Conservation (phyloP, 495 filamentous ascomycete genomes). For the Penicillium mononematosum region DNA sequence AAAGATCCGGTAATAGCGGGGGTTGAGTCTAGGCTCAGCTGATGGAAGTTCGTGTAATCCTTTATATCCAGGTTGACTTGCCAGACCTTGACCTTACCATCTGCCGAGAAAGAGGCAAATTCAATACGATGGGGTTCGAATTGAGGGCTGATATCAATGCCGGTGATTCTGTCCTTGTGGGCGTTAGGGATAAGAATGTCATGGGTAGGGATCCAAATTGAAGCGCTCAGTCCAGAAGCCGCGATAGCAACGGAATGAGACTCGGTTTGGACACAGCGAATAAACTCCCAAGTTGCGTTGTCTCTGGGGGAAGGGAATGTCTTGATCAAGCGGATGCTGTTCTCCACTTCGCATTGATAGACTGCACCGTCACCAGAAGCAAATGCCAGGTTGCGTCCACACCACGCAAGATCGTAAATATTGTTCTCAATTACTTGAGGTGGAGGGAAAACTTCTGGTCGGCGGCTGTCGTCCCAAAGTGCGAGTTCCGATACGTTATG, state of each 20-base stretch:
- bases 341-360: slow-evolving; percentile 46
- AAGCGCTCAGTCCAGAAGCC: slow-evolving; percentile 29
- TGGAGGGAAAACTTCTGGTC: slow-evolving; percentile 43
- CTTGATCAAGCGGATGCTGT: slow-evolving; percentile 38
- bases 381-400: slow-evolving; percentile 33
- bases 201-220: slow-evolving; percentile 48
- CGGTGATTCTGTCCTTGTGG: slow-evolving; percentile 48
- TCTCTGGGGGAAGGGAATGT: slow-evolving; percentile 33
- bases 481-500: slow-evolving; percentile 42
- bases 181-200: slow-evolving; percentile 41
- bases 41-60: slow-evolving; percentile 56
- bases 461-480: slow-evolving; percentile 46
- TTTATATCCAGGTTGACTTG: slow-evolving; percentile 59
- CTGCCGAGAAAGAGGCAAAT: slow-evolving; percentile 50
- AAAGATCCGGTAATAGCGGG: slow-evolving; percentile 65
- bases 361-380: slow-evolving; percentile 43
- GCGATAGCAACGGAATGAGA: slow-evolving; percentile 35
- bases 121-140: slow-evolving; percentile 29
- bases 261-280: slow-evolving; percentile 33
- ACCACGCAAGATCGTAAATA: slow-evolving; percentile 43
- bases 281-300: slow-evolving; percentile 39
- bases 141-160: slow-evolving; percentile 44
- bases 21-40: slow-evolving; percentile 43
- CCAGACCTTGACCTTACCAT: slow-evolving; percentile 70
- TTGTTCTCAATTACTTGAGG: slow-evolving; percentile 40